Evolutionary conservation across 352 stramenopile species (phyloP), one percentile per base, ranked within the genome.

Genomic region (Pythium utonaiense): DNA sequence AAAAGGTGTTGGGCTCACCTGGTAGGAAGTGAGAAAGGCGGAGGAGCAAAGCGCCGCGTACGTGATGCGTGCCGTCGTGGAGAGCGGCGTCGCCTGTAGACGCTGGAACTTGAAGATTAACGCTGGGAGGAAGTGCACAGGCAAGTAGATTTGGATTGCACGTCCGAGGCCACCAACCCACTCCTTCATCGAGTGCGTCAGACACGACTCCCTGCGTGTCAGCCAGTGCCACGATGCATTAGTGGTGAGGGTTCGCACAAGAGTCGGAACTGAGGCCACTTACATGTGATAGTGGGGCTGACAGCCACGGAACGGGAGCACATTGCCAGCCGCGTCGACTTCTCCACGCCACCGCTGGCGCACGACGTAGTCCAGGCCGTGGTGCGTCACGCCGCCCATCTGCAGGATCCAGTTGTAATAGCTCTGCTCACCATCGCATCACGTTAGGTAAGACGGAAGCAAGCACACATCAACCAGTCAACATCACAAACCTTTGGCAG

Each of bases 281-380:
- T 89, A 91, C 85, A 86, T 78, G 77, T 95, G 86, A 49, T 91
- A 93, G 65, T 95, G 86, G 21, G 86, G 86, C 66, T 95, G 86
- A 40, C 86, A 95, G 17, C 74, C 62, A 5, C 83, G 85, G 60
- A 93, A 95, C 10, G 69, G 41, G 22, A 91, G 57, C 10, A 64
- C 40, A 16, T 70, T 61, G 28, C 74, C 78, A 16, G 61, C 51
- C 0, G 55, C 53, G 28, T 88, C 76, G 12, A 81, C 48, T 14
- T 86, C 68, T 40, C 74, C 77, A 48, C 71, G 73, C 60, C 83
- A 76, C 0, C 75, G 73, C 36, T 86, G 71, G 49, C 86, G 80
- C 8, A 92, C 52, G 22, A 78, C 79, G 64, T 88, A 88, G 47
- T 91, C 78, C 19, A 92, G 52, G 1, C 83, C 86, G 52, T 91